phyloP scores from a whole-genome alignment of 1,284 basidiomycete genomes.

The Inonotus hispidus region DNA sequence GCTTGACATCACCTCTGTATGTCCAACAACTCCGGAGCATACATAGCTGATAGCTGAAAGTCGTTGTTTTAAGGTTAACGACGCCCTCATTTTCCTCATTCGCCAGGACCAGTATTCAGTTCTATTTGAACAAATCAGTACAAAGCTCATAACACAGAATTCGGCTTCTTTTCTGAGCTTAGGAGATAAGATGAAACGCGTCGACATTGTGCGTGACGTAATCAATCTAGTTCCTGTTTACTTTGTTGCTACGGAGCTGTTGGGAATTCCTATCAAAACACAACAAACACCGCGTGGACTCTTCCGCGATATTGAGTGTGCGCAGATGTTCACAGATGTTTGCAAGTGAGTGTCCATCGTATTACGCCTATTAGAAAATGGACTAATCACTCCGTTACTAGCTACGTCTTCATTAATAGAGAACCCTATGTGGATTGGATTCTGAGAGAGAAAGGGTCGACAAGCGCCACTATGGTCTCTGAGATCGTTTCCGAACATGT shows the following conservation, averaged over 20 bases:
- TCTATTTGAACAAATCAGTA: constrained; percentile 36
- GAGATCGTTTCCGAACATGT: constrained; percentile 39
- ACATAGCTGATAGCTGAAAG: constrained; percentile 15
- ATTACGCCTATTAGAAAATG: not conserved
- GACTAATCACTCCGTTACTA: constrained; percentile 23
- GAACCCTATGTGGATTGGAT: constrained; percentile 54
- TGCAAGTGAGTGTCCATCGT: constrained; percentile 39
- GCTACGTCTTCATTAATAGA: constrained; percentile 58
- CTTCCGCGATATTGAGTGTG: constrained; percentile 45
- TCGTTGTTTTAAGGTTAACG: constrained; percentile 1
- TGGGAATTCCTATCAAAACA: constrained; percentile 60
- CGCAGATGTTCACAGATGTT: constrained; percentile 47
- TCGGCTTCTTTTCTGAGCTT: constrained; percentile 28
- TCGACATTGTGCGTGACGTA: constrained; percentile 73
- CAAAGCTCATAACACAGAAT: constrained; percentile 32
- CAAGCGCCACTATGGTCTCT: constrained; percentile 38
- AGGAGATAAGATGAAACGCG: constrained; percentile 27
- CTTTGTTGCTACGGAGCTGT: constrained; percentile 60
- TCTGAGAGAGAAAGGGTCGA: constrained; percentile 41
- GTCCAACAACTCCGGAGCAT: constrained; percentile 12
- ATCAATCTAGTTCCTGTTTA: constrained; percentile 61
- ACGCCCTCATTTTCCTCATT: constrained; percentile 5
- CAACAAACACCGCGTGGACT: constrained; percentile 39
- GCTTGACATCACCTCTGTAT: constrained; percentile 19
- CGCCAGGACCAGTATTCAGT: constrained; percentile 23